Percentiles rank a stretch among this genome's conserved stretches.
Evolutionary conservation across 2,329 filamentous ascomycete species (phyloP).

Genomic region (Fusarium citri): DNA sequence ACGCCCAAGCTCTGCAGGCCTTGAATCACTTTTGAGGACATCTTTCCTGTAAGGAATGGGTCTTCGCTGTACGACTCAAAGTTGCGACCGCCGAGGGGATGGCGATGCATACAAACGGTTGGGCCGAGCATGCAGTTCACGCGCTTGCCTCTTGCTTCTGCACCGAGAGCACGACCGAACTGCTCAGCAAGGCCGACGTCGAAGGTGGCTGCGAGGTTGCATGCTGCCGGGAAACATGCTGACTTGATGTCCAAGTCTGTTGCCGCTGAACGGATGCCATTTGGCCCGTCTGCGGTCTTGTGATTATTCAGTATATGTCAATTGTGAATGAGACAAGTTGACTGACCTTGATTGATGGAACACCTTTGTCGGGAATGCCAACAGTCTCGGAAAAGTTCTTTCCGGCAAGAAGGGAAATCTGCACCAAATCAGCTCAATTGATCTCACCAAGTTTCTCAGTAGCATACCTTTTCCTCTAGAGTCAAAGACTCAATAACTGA

Average conservation of each 20-base stretch:
- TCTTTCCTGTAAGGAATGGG: constrained; percentile 58
- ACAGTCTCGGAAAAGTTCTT: constrained; percentile 43
- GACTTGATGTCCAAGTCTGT: constrained; percentile 47
- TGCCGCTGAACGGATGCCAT: constrained; percentile 51
- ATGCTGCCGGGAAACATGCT: constrained; percentile 50
- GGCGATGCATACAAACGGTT: constrained; percentile 62
- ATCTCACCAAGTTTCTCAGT: rapidly evolving
- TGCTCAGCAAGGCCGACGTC: constrained; percentile 67
- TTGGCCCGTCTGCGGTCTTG: constrained; percentile 49
- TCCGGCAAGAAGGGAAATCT: constrained; percentile 42
- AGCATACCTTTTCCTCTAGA: constrained; percentile 36
- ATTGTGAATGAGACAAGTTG: rapidly evolving
- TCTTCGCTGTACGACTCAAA: constrained; percentile 63
- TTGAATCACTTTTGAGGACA: constrained; percentile 57
- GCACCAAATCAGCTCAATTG: not conserved
- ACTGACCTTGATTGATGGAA: constrained; percentile 39
- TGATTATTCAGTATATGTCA: not conserved
- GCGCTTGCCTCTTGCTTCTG: constrained; percentile 67
- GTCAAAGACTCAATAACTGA: constrained; percentile 27
- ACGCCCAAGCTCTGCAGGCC: constrained; percentile 58
- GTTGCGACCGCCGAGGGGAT: constrained; percentile 60
- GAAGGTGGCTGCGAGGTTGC: constrained; percentile 69
- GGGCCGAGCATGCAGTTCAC: constrained; percentile 79
- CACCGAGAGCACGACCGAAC: constrained; percentile 68
- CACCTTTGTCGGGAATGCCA: constrained; percentile 26